Evolutionary conservation across 163 green algal species (phyloP).

Genomic region (Volvox carteri): DNA sequence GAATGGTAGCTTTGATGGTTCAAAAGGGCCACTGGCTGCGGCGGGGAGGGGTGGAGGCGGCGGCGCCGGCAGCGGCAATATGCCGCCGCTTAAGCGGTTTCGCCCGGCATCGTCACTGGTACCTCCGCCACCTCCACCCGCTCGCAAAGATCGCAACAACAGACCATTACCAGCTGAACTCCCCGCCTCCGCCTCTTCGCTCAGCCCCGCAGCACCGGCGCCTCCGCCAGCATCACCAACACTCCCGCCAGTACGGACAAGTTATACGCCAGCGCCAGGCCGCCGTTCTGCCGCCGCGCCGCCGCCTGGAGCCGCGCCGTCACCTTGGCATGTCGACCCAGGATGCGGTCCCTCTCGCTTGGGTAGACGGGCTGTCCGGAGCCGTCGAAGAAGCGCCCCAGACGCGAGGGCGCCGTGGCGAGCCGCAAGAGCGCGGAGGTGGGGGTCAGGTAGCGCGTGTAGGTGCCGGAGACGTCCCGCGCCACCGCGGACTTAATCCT

Average conservation of each 20-base stretch:
- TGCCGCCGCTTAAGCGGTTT: no score
- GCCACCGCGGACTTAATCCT: conserved; percentile 78
- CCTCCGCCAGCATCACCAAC: conserved; percentile 49
- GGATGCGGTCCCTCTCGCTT: conserved; percentile 67
- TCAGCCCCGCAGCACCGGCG: conserved; percentile 34
- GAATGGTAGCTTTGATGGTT: no score
- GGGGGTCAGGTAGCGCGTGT: conserved; percentile 70
- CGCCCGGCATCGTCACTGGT: no score
- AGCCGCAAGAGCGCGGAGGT: conserved; percentile 55
- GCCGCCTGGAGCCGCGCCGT: conserved; percentile 53
- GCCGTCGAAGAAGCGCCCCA: conserved; percentile 72
- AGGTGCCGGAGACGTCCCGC: conserved; percentile 60
- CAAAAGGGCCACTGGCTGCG: no score
- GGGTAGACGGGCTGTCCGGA: conserved; percentile 55
- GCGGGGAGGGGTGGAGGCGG: no score
- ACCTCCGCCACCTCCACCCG: no score
- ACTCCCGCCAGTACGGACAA: conserved; percentile 66
- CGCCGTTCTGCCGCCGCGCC: conserved; percentile 42
- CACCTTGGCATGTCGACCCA: conserved; percentile 62
- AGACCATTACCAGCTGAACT: no score
- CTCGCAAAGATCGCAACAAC: no score
- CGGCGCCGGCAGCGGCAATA: no score
- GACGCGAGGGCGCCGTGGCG: conserved; percentile 59
- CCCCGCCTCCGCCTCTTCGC: no score
- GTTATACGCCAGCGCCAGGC: conserved; percentile 74